A percentile compares a stretch with the other conserved stretches of the same genome.
Evolutionary conservation across 495 filamentous ascomycete species (phyloP).

Genomic region (Talaromyces ruber): DNA sequence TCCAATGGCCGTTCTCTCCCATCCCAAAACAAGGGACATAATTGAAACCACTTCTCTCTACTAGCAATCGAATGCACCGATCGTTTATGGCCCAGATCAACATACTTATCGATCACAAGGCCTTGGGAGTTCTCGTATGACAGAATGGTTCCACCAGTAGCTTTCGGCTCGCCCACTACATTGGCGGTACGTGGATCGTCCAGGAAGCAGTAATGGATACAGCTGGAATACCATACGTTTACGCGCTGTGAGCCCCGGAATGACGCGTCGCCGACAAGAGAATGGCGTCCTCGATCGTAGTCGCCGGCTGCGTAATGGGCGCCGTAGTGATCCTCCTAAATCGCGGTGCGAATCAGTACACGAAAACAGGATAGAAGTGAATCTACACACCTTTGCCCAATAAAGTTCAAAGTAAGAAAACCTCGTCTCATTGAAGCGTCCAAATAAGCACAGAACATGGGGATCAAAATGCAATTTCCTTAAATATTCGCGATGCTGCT

Average conservation of each 20-base stretch:
- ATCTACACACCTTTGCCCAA: conserved; percentile 52
- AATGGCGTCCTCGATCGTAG: conserved; percentile 62
- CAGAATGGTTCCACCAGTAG: conserved; percentile 49
- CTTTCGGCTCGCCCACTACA: conserved; percentile 60
- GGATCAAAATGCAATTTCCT: conserved; percentile 50
- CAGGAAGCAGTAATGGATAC: conserved; percentile 63
- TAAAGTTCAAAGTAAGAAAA: conserved; percentile 68
- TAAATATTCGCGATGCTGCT: conserved; percentile 56
- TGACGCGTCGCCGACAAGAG: conserved; percentile 53
- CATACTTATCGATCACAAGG: conserved; percentile 54
- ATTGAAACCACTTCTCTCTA: conserved; percentile 60
- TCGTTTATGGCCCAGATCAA: conserved; percentile 59
- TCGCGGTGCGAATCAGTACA: conserved; percentile 5
- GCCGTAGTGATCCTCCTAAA: conserved; percentile 56
- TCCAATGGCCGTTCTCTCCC: conserved; percentile 34
- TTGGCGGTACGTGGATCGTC: conserved; percentile 56
- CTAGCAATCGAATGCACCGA: conserved; percentile 51
- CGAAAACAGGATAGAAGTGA: neutral
- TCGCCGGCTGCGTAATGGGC: conserved; percentile 55
- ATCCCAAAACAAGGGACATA: conserved; percentile 50
- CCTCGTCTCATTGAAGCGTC: conserved; percentile 47
- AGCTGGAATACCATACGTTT: conserved; percentile 58
- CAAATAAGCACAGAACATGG: conserved; percentile 53
- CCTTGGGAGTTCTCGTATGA: conserved; percentile 60
- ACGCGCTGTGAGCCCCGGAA: conserved; percentile 59